Evolutionary conservation across 2,329 filamentous ascomycete genomes (phyloP).

Genomic region (Davidsoniella virescens): DNA sequence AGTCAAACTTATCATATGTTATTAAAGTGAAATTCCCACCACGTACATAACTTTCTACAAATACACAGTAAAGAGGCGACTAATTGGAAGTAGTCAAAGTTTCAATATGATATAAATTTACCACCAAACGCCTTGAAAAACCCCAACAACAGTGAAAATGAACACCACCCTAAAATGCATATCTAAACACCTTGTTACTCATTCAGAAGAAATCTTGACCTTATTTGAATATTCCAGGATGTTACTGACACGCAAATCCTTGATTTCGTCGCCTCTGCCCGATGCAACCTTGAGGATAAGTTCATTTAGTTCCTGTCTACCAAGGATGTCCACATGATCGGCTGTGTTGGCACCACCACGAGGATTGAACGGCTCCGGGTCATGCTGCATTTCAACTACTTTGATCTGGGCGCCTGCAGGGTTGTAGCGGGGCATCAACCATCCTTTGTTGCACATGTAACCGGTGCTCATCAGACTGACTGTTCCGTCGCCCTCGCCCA

Average conservation of each 20-base stretch:
- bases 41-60: too few species aligned
- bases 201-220: slow-evolving; percentile 65
- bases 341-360: slow-evolving; percentile 55
- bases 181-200: neutral
- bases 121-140: neutral
- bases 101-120: neutral
- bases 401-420: slow-evolving; percentile 67
- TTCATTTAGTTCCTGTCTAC: slow-evolving; percentile 77
- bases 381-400: slow-evolving; percentile 90
- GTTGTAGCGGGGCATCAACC: slow-evolving; percentile 88
- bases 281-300: slow-evolving; percentile 74
- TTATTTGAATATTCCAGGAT: slow-evolving; percentile 70
- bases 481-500: slow-evolving; percentile 92
- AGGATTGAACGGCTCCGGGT: slow-evolving; percentile 82
- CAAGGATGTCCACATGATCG: slow-evolving; percentile 93
- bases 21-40: too few species aligned
- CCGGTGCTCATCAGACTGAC: slow-evolving; percentile 83
- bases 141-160: neutral
- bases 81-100: too few species aligned
- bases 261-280: slow-evolving; percentile 64
- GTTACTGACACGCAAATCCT: slow-evolving; percentile 61
- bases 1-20: too few species aligned
- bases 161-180: neutral
- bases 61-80: too few species aligned
- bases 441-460: slow-evolving; percentile 95